Evolutionary conservation across 768 basidiomycete genomes (phyloP).

Genomic region (Leccinum barrowsii): DNA sequence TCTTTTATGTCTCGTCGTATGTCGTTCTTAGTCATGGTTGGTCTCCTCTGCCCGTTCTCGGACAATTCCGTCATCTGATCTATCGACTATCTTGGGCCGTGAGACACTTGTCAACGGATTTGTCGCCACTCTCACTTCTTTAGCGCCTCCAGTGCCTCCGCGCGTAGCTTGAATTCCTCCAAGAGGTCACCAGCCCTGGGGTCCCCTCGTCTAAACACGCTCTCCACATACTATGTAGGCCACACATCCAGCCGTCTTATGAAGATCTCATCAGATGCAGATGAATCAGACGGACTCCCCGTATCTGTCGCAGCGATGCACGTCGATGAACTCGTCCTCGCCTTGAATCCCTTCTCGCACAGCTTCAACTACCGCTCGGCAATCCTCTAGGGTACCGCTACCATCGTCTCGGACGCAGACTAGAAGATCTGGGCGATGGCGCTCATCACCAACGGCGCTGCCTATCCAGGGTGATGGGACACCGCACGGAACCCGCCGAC

Average conservation of each 20-base stretch:
- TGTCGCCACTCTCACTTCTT: no score
- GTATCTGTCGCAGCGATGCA: conserved; percentile 25
- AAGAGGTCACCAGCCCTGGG: no score
- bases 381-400: conserved; percentile 19
- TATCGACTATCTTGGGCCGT: no score
- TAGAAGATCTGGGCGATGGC: conserved; percentile 26
- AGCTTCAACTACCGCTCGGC: conserved; percentile 28
- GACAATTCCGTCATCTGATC: no score
- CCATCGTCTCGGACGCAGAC: conserved; percentile 12
- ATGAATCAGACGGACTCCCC: conserved; percentile 8
- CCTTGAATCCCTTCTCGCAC: conserved; percentile 23
- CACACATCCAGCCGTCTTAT: conserved; percentile 25
- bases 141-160: no score
- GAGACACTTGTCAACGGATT: no score
- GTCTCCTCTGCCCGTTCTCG: no score
- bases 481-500: conserved; percentile 19
- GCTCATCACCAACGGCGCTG: conserved; percentile 19
- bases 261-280: conserved; percentile 14
- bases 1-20: no score
- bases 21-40: no score
- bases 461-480: conserved; percentile 22
- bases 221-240: conserved; percentile 5
- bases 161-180: no score
- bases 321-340: conserved; percentile 22
- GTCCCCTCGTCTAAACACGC: no score